Base-by-base conservation (phyloP, 768 basidiomycete genomes). In the Lactarius sanguifluus region DNA sequence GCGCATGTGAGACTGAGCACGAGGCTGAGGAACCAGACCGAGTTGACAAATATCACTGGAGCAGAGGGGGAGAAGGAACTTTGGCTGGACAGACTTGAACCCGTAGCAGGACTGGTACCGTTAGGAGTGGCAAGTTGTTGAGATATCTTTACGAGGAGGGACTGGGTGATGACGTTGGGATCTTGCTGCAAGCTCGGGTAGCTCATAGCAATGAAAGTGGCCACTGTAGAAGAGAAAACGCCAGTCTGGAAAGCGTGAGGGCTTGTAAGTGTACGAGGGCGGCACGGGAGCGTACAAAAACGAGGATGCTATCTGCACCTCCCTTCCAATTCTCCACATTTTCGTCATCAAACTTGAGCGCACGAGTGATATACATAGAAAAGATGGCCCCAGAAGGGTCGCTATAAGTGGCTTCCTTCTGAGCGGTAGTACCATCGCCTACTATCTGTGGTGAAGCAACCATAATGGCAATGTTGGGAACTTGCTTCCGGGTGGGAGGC, bases 271-370 rank as follows among this genome's bases (percentile, higher is more conserved):
- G 10, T 40, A 15, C 38, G 13, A 40, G 13, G 15, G 38, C 5
- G 5, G 38, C 15, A 15, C 5, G 1, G 38, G 12, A 15, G 13
- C 38, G 38, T 15, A 40, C 38, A 40, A 40, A 40, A 15, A 40
- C 15, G 38, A 40, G 38, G 38, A 40, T 40, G 38, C 64, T 52
- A 34, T 64, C 58, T 58, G 59, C 59, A 59, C 59, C 58, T 16
- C 64, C 64, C 38, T 64, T 64, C 64, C 58, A 64, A 13, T 34
- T 54, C 43, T 64, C 64, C 20, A 18, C 64, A 40, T 40, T 40
- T 40, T 40, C 38, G 15, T 40, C 38, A 4, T 40, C 38, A 40
- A 40, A 40, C 38, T 40, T 40, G 12, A 40, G 38, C 15, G 38
- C 38, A 40, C 38, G 38, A 12, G 12, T 1, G 38, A 40, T 40